phyloP scores from a whole-genome alignment of 31 red algal species.

The Asparagopsis taxiformis region DNA sequence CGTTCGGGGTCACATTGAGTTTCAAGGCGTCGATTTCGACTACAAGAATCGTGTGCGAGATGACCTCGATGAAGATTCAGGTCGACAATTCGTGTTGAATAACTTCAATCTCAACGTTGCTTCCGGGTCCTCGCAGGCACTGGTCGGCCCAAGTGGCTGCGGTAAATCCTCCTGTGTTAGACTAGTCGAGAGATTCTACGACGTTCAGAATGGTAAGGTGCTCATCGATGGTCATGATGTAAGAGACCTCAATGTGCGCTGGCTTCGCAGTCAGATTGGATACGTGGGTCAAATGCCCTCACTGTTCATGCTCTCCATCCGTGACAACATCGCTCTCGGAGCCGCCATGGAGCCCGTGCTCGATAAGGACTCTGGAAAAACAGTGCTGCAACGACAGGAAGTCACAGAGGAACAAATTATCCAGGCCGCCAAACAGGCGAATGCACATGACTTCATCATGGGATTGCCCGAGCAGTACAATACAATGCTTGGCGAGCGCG shows the following conservation, averaged over 20 bases:
- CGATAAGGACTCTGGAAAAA: slow-evolving; percentile 50
- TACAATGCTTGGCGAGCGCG: slow-evolving; percentile 68
- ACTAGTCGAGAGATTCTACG: slow-evolving; percentile 44
- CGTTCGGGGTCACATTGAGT: slow-evolving; percentile 51
- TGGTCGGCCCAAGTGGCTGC: slow-evolving; percentile 81
- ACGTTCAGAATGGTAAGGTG: slow-evolving; percentile 24
- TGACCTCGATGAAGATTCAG: slow-evolving; percentile 29
- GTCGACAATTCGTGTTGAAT: slow-evolving; percentile 44
- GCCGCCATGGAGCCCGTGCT: slow-evolving; percentile 45
- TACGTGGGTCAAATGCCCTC: slow-evolving; percentile 66
- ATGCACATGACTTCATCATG: slow-evolving; percentile 71
- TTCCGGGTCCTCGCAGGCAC: slow-evolving; percentile 61
- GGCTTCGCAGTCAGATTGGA: slow-evolving; percentile 40
- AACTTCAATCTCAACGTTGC: slow-evolving; percentile 37
- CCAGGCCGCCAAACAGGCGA: slow-evolving; percentile 59
- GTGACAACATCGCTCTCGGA: slow-evolving; percentile 78
- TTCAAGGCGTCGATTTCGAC: slow-evolving; percentile 37
- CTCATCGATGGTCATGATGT: slow-evolving; percentile 50
- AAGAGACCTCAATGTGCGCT: slow-evolving; percentile 10
- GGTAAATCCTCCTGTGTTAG: slow-evolving; percentile 64
- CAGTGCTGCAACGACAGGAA: slow-evolving; percentile 24
- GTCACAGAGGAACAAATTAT: slow-evolving; percentile 56
- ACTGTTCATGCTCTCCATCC: slow-evolving; percentile 57
- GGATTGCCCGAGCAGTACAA: slow-evolving; percentile 57
- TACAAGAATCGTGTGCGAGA: slow-evolving; percentile 45